These are phyloP conservation scores for Apiospora sp. DNA, from an alignment of 2,329 filamentous ascomycete genomes.

Conservation along the genomic window DNA sequence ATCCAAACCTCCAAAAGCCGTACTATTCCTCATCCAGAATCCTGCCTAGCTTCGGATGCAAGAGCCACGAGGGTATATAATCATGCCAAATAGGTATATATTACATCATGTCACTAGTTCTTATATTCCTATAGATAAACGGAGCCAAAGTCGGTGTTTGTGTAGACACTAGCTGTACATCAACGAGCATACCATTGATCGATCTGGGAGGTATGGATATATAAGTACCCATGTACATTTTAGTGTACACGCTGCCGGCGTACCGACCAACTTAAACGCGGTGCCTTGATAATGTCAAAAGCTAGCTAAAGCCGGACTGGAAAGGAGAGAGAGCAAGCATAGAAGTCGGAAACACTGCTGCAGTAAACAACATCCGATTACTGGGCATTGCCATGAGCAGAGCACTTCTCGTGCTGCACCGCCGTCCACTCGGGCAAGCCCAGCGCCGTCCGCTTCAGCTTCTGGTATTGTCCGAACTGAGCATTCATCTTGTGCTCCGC, in stretches of 20 bases:
- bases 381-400: neutral
- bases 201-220: no score
- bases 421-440: neutral
- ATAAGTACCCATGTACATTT: no score
- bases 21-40: no score
- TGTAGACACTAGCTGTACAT: no score
- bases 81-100: no score
- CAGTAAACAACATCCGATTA: neutral
- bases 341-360: neutral
- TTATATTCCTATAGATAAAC: no score
- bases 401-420: neutral
- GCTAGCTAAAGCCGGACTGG: neutral
- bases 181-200: no score
- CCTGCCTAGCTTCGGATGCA: no score
- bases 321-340: neutral
- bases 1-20: no score
- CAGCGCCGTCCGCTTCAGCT: neutral
- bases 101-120: no score
- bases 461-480: neutral
- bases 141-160: no score
- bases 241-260: neutral
- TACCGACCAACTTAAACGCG: neutral
- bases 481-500: neutral
- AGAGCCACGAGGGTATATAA: no score
- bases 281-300: neutral